Evolutionary conservation across 139 green algal genomes (phyloP).

Genomic region (Micractinium sp.): DNA sequence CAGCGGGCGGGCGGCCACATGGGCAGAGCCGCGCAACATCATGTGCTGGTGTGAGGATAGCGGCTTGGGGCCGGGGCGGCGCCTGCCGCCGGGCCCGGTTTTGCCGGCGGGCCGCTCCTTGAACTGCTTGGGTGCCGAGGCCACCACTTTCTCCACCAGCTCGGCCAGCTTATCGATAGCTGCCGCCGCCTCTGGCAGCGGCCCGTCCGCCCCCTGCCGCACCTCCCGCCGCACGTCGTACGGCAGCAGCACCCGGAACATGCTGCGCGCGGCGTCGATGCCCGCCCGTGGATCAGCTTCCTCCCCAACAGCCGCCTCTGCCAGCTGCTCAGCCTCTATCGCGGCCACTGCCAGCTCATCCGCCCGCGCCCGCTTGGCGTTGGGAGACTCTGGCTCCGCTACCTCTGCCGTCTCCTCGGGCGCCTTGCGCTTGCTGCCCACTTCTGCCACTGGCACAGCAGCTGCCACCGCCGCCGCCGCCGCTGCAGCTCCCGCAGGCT

Average conservation of each 20-base stretch:
- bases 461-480: not conserved
- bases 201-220: not conserved
- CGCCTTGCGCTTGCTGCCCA: not conserved
- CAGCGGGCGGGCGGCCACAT: not conserved
- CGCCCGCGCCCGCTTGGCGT: not conserved
- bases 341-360: not conserved
- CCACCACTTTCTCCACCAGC: constrained; percentile 5
- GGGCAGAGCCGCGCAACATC: not conserved
- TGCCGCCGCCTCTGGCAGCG: not conserved
- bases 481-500: not conserved
- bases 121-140: constrained; percentile 8
- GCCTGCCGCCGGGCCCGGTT: not conserved
- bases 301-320: not conserved
- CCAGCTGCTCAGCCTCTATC: not conserved
- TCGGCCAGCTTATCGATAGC: not conserved
- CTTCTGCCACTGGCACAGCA: not conserved
- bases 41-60: not conserved
- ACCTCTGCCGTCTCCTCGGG: not conserved
- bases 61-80: constrained; percentile 9
- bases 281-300: not conserved
- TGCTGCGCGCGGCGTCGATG: not conserved
- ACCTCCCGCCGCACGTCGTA: not conserved
- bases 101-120: not conserved
- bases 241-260: not conserved
- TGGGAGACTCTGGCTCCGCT: no score